Conservation (phyloP, 2,329 filamentous ascomycete genomes). For the Ampelomyces quisqualis region DNA sequence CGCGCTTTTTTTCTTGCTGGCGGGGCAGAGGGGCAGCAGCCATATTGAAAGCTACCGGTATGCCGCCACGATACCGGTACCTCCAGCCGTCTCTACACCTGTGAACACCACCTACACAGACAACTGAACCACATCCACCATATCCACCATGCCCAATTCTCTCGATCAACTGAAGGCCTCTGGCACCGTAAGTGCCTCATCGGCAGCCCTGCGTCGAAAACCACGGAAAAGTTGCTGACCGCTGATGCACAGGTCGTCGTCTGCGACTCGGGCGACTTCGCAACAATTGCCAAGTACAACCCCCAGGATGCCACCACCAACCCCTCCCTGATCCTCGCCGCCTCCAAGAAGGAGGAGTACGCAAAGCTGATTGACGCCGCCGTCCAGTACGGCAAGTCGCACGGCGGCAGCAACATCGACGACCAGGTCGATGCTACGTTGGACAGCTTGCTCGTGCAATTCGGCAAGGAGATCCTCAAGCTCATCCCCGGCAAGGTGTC, state of each 20-base stretch:
- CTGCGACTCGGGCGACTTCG: constrained; percentile 83
- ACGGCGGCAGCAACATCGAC: constrained; percentile 65
- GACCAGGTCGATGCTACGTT: constrained; percentile 86
- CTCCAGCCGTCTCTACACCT: constrained; percentile 18
- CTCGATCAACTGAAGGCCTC: constrained; percentile 96
- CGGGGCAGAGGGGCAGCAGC: constrained; percentile 27
- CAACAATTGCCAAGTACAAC: constrained; percentile 99
- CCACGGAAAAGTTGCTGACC: constrained; percentile 13
- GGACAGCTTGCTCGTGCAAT: constrained; percentile 93
- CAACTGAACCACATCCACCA: constrained; percentile 2
- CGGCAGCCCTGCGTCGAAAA: constrained; percentile 17
- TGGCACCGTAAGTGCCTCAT: constrained; percentile 76
- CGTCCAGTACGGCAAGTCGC: constrained; percentile 79
- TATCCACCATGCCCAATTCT: constrained; percentile 71
- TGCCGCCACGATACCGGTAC: constrained; percentile 19
- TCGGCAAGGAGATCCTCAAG: constrained; percentile 94
- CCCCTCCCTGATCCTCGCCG: constrained; percentile 96
- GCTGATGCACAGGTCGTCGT: constrained; percentile 78
- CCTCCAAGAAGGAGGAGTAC: constrained; percentile 97
- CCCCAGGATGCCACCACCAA: constrained; percentile 99
- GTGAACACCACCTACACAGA: constrained; percentile 4
- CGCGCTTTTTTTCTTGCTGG: constrained; percentile 31
- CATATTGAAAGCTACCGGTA: constrained; percentile 26
- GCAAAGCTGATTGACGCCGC: constrained; percentile 86
- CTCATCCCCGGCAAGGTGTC: constrained; percentile 98